Evolutionary conservation across 208 protist genomes (phyloP).

Genomic region (Leishmania aethiopica): DNA sequence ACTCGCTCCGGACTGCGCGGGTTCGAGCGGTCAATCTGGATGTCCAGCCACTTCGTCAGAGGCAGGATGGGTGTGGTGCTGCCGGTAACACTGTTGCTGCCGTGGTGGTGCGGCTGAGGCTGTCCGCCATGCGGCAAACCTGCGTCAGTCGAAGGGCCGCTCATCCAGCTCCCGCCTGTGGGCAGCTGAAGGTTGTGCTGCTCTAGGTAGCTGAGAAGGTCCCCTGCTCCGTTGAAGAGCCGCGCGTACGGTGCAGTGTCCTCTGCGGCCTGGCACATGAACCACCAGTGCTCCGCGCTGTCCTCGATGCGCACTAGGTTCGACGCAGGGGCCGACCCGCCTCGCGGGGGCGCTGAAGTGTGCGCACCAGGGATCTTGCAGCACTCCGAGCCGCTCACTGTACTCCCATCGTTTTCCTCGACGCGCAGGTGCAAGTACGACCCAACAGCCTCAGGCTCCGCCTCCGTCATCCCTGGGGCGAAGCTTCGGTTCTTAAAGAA

Average conservation of each 20-base stretch:
- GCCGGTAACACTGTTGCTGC: neutral
- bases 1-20: slow-evolving; percentile 37
- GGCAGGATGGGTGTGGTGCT: slow-evolving; percentile 18
- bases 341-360: neutral
- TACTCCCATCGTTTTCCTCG: slow-evolving; percentile 20
- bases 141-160: neutral
- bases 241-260: slow-evolving; percentile 56
- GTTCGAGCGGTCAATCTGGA: slow-evolving; percentile 57
- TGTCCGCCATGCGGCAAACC: neutral
- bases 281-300: slow-evolving; percentile 70
- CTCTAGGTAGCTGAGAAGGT: slow-evolving; percentile 54
- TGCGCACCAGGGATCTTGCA: neutral
- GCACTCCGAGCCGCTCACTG: neutral
- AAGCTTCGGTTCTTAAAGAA: slow-evolving; percentile 58
- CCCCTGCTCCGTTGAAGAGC: slow-evolving; percentile 44
- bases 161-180: neutral
- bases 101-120: neutral
- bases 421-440: slow-evolving; percentile 55
- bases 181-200: slow-evolving; percentile 46
- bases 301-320: slow-evolving; percentile 66
- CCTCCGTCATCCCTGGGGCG: neutral
- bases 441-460: slow-evolving; percentile 17
- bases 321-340: slow-evolving; percentile 10
- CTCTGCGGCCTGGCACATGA: slow-evolving; percentile 56
- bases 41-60: slow-evolving; percentile 77